Percentiles rank a stretch among this genome's conserved stretches.
phyloP scores from a whole-genome alignment of 2,329 filamentous ascomycete species.

The Diaporthe sp. region DNA sequence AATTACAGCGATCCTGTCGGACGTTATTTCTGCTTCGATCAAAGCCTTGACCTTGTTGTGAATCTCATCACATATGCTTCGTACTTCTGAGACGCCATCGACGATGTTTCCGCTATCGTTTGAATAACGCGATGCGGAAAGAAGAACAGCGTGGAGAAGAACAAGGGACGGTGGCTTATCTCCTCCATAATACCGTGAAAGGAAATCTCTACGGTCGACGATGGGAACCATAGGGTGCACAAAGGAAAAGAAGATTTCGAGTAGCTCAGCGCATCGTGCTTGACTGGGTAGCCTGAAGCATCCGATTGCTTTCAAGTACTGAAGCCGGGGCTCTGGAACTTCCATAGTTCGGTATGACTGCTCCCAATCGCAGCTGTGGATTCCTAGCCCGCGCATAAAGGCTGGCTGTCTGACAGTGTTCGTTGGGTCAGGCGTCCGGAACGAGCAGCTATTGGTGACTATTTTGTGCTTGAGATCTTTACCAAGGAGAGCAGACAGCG shows the following conservation, averaged over 20 bases:
- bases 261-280: neutral
- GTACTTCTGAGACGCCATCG: neutral
- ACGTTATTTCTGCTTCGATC: neutral
- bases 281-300: neutral
- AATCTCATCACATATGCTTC: neutral
- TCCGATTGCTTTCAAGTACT: neutral
- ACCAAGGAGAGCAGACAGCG: neutral
- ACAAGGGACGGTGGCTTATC: neutral
- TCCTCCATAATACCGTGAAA: slow-evolving; percentile 2
- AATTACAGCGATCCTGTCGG: neutral
- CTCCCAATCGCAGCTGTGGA: slow-evolving; percentile 10
- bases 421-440: neutral
- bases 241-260: neutral
- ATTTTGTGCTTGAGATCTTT: slow-evolving; percentile 9
- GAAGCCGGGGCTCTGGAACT: neutral
- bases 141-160: neutral
- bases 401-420: neutral
- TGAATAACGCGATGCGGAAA: neutral
- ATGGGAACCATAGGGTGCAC: slow-evolving; percentile 4
- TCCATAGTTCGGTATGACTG: neutral
- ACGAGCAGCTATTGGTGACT: slow-evolving; percentile 9
- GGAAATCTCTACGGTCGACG: neutral
- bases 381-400: neutral
- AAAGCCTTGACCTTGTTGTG: slow-evolving; percentile 2
- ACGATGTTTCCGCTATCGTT: neutral